Percentiles rank a stretch among this genome's conserved stretches.
Evolutionary conservation across 495 filamentous ascomycete species (phyloP).

Genomic region (Aspergillus olivimuriae): DNA sequence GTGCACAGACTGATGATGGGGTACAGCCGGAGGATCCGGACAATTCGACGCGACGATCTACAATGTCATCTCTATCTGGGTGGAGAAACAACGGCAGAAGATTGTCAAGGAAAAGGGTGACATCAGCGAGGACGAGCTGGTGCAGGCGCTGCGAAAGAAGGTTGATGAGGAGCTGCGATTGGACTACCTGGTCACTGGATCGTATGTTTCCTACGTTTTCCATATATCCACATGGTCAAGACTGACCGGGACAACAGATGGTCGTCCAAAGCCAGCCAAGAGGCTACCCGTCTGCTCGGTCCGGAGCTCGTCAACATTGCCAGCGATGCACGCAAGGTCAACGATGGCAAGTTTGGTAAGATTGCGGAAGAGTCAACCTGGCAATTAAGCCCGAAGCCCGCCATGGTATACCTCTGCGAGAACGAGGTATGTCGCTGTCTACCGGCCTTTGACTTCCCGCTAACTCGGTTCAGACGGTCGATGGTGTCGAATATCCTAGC

Average conservation of each 20-base stretch:
- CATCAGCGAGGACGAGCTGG: constrained; percentile 41
- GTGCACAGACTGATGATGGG: neutral
- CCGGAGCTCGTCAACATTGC: constrained; percentile 73
- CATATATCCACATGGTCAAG: neutral
- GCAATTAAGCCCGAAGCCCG: constrained; percentile 65
- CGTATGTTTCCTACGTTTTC: constrained; percentile 14
- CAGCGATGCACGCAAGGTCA: constrained; percentile 59
- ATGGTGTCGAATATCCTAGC: constrained; percentile 85
- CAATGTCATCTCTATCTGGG: constrained; percentile 77
- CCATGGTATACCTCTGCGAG: constrained; percentile 85
- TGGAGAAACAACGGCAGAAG: constrained; percentile 45
- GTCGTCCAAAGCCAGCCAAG: constrained; percentile 87
- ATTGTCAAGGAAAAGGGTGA: constrained; percentile 32
- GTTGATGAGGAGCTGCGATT: constrained; percentile 62
- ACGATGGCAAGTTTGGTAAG: constrained; percentile 79
- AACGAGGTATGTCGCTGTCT: constrained; percentile 59
- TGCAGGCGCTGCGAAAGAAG: constrained; percentile 54
- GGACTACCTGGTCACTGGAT: constrained; percentile 88
- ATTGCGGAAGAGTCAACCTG: constrained; percentile 73
- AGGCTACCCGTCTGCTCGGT: constrained; percentile 71
- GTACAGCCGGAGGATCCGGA: constrained; percentile 59
- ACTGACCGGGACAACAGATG: constrained; percentile 39
- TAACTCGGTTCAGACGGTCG: constrained; percentile 33
- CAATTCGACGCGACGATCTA: constrained; percentile 77
- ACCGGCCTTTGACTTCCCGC: too few species aligned